Base-by-base conservation (phyloP, 2,329 filamentous ascomycete genomes). In the Tolypocladium sp. region DNA sequence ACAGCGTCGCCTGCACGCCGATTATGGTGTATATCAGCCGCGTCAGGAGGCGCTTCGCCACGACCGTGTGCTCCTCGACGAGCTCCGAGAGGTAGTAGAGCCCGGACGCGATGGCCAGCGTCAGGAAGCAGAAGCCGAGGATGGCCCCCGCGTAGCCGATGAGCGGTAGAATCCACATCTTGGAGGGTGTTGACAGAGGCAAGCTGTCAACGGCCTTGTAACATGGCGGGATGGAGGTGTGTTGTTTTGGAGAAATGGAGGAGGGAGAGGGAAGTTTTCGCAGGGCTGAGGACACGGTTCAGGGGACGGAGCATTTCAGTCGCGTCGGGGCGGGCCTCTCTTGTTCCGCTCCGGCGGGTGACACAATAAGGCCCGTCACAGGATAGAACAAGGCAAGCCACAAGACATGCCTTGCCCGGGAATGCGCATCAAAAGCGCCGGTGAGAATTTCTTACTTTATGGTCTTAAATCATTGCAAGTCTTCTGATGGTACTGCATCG, bases 41-140 rank as follows among this genome's bases (percentile, higher is more conserved):
- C 40, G 84, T 89, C 57, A 99, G 81, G n/a, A 97, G 79, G 59
- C 88, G 90, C 72, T 96, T 96, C 15, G 92, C 90, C 63, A 96
- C 76, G 13, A 97, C 93, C 4, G 93, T 97, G 71, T 99, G 93
- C 74, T 99, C 94, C 76, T 99, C 94, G 62, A 99, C 94, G 17
- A 97, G 86, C 74, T 99, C 94, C 30, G 93, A 97, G 58, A 99
- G 88, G 74, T 99, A 99, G 78, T 99, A 99, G 33, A 99, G 86
- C 42, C 94, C 94, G n/a, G 92, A 97, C 44, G 94, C 94, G 70
- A 99, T 97, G 59, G 93, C 92, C 62, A 99, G 82, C 25, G 94
- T 97, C 65, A 99, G 80, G 76, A 99, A 97, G 69, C 85, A 86
- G 78, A 99, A 99, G 72, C 93, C 93, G 62, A 96, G 78, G 63